Percentiles rank a stretch among this genome's conserved stretches.
phyloP scores from a whole-genome alignment of 2,329 filamentous ascomycete species.

The Volutella citrinella region DNA sequence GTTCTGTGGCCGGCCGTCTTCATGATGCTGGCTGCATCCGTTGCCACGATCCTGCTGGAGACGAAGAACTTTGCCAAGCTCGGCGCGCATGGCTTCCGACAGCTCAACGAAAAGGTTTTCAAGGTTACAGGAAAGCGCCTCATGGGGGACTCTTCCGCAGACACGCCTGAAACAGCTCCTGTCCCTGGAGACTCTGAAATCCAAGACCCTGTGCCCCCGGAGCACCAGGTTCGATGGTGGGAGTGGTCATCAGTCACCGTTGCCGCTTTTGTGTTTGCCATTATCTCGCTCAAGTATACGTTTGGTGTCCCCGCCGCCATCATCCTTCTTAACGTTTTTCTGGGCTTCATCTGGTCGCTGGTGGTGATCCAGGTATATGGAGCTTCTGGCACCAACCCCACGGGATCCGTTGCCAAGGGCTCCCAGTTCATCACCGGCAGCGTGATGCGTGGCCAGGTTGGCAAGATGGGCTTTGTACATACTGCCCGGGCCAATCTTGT shows the following conservation, averaged over 20 bases:
- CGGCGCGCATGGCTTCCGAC: background rate
- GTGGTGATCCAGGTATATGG: slow-evolving; percentile 4
- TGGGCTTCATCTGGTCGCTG: background rate
- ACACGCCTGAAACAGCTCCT: background rate
- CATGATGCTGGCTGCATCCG: slow-evolving; percentile 1
- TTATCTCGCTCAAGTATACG: background rate
- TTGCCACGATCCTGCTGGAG: background rate
- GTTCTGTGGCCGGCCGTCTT: slow-evolving; percentile 1
- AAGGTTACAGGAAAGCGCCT: background rate
- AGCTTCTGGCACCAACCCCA: too few species aligned
- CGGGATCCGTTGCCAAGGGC: too few species aligned
- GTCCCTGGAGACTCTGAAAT: too few species aligned
- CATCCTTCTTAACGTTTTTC: background rate
- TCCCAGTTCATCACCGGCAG: too few species aligned
- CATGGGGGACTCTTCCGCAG: background rate
- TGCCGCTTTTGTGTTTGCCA: background rate
- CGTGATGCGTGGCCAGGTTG: too few species aligned
- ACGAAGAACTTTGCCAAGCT: background rate
- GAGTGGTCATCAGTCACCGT: slow-evolving; percentile 2
- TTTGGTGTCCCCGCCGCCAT: background rate
- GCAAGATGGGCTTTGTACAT: too few species aligned
- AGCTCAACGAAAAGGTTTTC: background rate
- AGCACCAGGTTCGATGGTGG: slow-evolving; percentile 1
- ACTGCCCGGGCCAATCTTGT: too few species aligned
- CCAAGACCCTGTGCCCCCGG: background rate